Evolutionary conservation across 805 yeast species (phyloP), one percentile per base, ranked within the genome.

Genomic region (Zygosaccharomyces bailii): DNA sequence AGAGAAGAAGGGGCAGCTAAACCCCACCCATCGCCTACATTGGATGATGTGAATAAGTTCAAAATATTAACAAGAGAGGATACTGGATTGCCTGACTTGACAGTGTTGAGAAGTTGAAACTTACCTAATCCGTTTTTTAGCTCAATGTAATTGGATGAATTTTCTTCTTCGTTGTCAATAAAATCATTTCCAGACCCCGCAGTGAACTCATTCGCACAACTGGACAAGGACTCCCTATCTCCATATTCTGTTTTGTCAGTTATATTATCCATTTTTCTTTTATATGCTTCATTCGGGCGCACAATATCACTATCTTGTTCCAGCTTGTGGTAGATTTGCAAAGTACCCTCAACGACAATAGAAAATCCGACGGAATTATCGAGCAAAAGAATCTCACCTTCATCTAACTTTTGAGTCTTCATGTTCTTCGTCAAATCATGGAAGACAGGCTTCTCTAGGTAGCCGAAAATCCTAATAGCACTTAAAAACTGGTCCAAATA

Each of bases 381-480:
- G 31, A 91, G 65, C 39, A 80, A 73, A 25, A 93, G 67, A 7
- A 84, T 74, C 60, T 91, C 98, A 29, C 87, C 91, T 4, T 78
- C 75, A 20, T 81, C 81, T 30, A 91, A 62, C 48, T 86, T 84
- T 59, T 87, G 88, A 0, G 98, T 91, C 43, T 86, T 86, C 87
- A 91, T 88, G 49, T 84, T 84, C 59, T 86, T 83, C 2, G 98
- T 90, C 54, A 91, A 74, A 57, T 90, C 98, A 59, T 90, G 95
- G 63, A 91, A 90, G 1, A 91, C 96, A 2, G 86, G 84, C 49
- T 83, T 76, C 53, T 91, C 98, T 39, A 91, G 71, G 63, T 91
- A 91, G 2, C 98, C 98, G 69, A 91, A 93, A 5, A 93, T 84
- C 65, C 88, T 89, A 51, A 93, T 86, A 2, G 96, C 98, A 40